Percentiles rank a stretch among this genome's conserved stretches.
These are phyloP conservation scores for Cercophora samala DNA, from an alignment of 495 filamentous ascomycete species.

Conservation along the genomic window DNA sequence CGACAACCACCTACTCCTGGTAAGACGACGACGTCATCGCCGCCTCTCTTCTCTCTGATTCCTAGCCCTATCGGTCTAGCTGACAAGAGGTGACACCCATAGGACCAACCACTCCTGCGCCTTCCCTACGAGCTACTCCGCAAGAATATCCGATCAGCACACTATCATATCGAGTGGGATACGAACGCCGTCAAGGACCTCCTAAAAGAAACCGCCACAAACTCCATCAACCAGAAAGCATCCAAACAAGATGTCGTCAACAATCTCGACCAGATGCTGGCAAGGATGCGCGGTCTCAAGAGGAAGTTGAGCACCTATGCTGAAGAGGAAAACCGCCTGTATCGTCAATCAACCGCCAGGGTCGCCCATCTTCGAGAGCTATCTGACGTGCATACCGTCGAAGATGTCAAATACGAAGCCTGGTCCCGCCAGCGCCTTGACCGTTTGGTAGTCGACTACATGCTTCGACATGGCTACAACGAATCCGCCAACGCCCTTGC, in stretches of 20 bases:
- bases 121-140: slow-evolving; percentile 87
- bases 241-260: slow-evolving; percentile 67
- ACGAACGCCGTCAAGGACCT: slow-evolving; percentile 63
- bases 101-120: slow-evolving; percentile 95
- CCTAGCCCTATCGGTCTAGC: neutral
- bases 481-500: slow-evolving; percentile 74
- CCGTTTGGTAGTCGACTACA: slow-evolving; percentile 83
- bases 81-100: slow-evolving; percentile 1
- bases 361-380: slow-evolving; percentile 77
- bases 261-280: slow-evolving; percentile 78
- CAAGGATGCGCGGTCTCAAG: slow-evolving; percentile 78
- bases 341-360: slow-evolving; percentile 69
- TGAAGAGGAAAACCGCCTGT: slow-evolving; percentile 71
- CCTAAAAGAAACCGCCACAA: slow-evolving; percentile 66
- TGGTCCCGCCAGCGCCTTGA: slow-evolving; percentile 82
- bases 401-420: slow-evolving; percentile 88
- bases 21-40: slow-evolving; percentile 31
- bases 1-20: slow-evolving; percentile 48
- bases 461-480: slow-evolving; percentile 77
- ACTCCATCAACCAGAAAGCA: slow-evolving; percentile 57
- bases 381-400: slow-evolving; percentile 72
- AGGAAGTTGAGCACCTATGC: slow-evolving; percentile 75
- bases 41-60: neutral
- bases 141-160: slow-evolving; percentile 87
- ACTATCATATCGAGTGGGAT: slow-evolving; percentile 76